A percentile compares a stretch with the other conserved stretches of the same genome.
These are phyloP conservation scores for Neoascochyta sp. DNA, from an alignment of 2,329 filamentous ascomycete genomes.

Conservation along the genomic window DNA sequence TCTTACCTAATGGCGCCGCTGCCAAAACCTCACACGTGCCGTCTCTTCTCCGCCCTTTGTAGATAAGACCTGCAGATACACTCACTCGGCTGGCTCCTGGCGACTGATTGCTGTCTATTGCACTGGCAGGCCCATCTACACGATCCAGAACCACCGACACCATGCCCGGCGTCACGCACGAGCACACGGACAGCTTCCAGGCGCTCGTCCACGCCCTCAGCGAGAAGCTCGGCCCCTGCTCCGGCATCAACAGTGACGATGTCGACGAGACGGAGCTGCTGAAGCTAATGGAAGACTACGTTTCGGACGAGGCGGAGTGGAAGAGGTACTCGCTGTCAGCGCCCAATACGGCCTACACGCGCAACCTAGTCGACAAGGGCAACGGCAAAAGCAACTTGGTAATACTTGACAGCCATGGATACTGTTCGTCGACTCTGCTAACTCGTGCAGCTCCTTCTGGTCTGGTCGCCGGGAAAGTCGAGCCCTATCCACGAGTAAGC, in stretches of 20 bases:
- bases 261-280: constrained; percentile 71
- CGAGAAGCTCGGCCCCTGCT: constrained; percentile 70
- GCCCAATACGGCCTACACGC: constrained; percentile 67
- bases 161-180: constrained; percentile 21
- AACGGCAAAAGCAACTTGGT: constrained; percentile 78
- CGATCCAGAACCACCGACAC: too few relatives aligned
- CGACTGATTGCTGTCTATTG: too few relatives aligned
- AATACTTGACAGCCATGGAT: constrained; percentile 29
- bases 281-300: constrained; percentile 69
- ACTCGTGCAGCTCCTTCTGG: constrained; percentile 66
- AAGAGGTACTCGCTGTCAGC: constrained; percentile 70
- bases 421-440: constrained; percentile 2
- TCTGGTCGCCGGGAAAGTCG: constrained; percentile 81
- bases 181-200: constrained; percentile 52
- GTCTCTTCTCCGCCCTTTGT: constrained; percentile 7
- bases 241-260: constrained; percentile 76
- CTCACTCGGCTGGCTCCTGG: constrained; percentile 7
- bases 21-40: constrained; percentile 8
- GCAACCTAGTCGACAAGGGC: constrained; percentile 85
- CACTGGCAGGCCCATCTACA: too few relatives aligned
- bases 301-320: constrained; percentile 69
- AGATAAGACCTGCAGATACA: constrained; percentile 6
- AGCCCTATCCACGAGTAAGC: constrained; percentile 75
- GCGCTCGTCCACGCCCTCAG: constrained; percentile 70
- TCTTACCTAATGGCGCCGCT: constrained; percentile 29